Percentiles rank a stretch among this genome's conserved stretches.
Conservation (phyloP, 108 stramenopile species). For the Epithemia pelagica region DNA sequence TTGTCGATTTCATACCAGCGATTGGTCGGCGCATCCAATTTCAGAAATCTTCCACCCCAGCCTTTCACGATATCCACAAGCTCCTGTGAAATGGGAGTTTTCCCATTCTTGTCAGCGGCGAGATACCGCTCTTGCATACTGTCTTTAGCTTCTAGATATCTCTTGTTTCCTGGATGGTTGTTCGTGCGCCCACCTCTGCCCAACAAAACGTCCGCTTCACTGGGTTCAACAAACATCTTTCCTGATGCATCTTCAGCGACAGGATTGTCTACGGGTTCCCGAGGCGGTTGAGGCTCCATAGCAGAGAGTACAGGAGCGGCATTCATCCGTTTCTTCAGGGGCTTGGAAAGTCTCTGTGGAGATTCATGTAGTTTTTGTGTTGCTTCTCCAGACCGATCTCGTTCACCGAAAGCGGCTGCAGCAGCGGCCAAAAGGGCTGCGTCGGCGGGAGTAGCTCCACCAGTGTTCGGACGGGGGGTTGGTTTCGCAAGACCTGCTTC, state of each 20-base stretch:
- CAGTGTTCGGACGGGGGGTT: not conserved
- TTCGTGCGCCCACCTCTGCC: slow-evolving; percentile 35
- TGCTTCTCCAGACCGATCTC: not conserved
- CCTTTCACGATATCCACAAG: slow-evolving; percentile 28
- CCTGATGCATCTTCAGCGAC: not conserved
- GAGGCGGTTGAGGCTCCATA: not conserved
- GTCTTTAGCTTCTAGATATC: slow-evolving; percentile 32
- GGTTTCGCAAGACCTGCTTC: not conserved
- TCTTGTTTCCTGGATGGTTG: slow-evolving; percentile 43
- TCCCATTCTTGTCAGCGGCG: slow-evolving; percentile 29
- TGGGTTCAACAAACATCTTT: not conserved
- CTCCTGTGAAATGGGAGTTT: slow-evolving; percentile 29
- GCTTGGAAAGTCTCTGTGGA: not conserved
- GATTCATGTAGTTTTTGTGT: not conserved
- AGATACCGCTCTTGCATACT: slow-evolving; percentile 27
- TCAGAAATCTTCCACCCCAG: slow-evolving; percentile 36
- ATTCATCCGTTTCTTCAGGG: not conserved
- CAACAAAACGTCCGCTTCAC: slow-evolving; percentile 1
- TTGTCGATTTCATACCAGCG: slow-evolving; percentile 32
- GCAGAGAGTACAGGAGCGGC: not conserved
- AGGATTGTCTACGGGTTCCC: not conserved
- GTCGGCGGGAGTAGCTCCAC: not conserved
- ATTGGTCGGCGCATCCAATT: slow-evolving; percentile 23
- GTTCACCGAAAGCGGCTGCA: not conserved
- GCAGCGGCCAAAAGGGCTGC: not conserved